Conservation (phyloP, 352 stramenopile species). For the Phytopythium litorale region DNA sequence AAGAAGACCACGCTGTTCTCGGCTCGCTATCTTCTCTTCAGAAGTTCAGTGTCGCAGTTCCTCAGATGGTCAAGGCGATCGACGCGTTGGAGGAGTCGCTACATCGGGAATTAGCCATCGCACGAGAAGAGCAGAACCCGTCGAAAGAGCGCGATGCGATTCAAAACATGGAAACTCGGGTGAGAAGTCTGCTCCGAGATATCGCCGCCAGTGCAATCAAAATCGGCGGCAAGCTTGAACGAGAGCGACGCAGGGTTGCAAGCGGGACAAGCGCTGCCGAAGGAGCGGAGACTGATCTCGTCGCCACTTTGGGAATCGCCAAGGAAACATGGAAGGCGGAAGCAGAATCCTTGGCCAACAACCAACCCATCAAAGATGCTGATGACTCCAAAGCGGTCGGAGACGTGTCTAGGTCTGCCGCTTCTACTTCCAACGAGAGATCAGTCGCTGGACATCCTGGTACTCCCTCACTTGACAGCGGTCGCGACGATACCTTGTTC, state of each 20-base stretch:
- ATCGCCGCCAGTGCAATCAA: constrained; percentile 26
- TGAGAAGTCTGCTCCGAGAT: constrained; percentile 30
- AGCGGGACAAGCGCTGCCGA: constrained; percentile 11
- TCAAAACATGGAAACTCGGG: constrained; percentile 31
- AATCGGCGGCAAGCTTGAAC: constrained; percentile 20
- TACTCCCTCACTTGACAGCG: not conserved
- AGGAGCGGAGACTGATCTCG: constrained; percentile 14
- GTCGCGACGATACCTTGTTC: constrained; percentile 37
- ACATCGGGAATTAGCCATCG: constrained; percentile 25
- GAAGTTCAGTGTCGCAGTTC: constrained; percentile 39
- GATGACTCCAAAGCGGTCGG: not conserved
- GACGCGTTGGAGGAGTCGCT: constrained; percentile 46
- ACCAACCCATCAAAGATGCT: not conserved
- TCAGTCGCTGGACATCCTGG: not conserved
- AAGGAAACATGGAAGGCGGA: constrained; percentile 19
- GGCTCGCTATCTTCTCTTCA: constrained; percentile 24
- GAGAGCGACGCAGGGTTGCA: not conserved
- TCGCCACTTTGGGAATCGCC: constrained; percentile 10
- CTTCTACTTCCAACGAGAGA: not conserved
- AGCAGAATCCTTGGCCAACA: not conserved
- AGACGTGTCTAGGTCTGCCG: too few relatives aligned
- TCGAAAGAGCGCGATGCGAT: constrained; percentile 39
- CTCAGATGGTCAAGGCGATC: constrained; percentile 30
- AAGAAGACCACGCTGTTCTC: constrained; percentile 40
- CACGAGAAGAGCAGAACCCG: constrained; percentile 57